Evolutionary conservation across 257 asterid species (phyloP), one percentile per base, ranked within the genome.

Genomic region (Fraxinus cuspidata): DNA sequence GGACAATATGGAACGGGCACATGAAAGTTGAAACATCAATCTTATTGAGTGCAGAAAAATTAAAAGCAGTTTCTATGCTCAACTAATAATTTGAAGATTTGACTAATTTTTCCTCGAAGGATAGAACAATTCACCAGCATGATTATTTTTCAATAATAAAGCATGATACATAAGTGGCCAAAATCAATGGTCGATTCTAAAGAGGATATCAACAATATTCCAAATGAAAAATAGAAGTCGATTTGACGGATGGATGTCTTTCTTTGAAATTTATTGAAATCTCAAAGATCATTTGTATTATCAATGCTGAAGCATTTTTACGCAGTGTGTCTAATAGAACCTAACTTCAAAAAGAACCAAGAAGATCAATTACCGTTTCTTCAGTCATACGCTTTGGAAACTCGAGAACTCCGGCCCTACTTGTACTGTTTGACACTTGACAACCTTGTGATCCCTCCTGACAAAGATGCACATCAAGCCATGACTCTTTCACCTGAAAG

Each of bases 381-480:
- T 93, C 97, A 32, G 92, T 83, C 81, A 97, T 86, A 73, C 80
- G 87, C 84, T 87, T 96, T 38, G 98, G 99, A 85, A 96, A 86
- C 81, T 88, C 91, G 83, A 96, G 88, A 79, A 81, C 60, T 71
- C 96, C 92, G 0, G 63, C 75, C 81, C 13, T 80, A 83, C 72
- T 85, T 6, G 97, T 89, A 81, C 68, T 83, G 85, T 93, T 96
- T 70, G 98, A 82, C 81, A 78, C 79, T 81, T 87, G 88, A 80
- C 99, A 96, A 79, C 92, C 96, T 21, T 13, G 78, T 78, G 97
- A 90, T 47, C 96, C 97, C 79, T 87, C 92, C 74, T 86, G 92
- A 86, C 99, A 96, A 82, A 96, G 94, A 79, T 88, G 92, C 82
- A 96, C 99, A 67, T 96, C 84, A 34, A 96, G 92, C 98, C 97